These are phyloP conservation scores for Podospora comata DNA, from an alignment of 495 filamentous ascomycete genomes.

Conservation along the genomic window DNA sequence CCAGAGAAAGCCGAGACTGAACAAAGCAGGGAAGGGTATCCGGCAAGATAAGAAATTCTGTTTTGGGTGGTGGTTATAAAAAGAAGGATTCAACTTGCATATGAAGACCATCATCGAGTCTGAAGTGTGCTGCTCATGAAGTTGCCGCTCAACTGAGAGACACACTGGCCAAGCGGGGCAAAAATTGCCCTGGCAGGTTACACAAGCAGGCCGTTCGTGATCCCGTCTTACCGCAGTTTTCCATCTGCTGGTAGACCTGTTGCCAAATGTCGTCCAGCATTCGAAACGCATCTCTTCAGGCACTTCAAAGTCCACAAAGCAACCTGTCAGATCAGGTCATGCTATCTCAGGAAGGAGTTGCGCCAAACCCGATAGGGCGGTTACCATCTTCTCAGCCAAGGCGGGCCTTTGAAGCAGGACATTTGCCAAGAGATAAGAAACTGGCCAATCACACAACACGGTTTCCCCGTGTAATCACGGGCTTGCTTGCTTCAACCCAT, in stretches of 20 bases:
- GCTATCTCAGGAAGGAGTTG: background rate
- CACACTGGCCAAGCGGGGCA: background rate
- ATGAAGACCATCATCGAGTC: background rate
- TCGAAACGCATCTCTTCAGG: background rate
- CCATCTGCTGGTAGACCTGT: background rate
- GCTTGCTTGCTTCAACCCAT: background rate
- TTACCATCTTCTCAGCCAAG: background rate
- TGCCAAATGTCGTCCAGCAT: background rate
- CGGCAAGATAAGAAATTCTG: background rate
- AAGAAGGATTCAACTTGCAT: too few relatives aligned
- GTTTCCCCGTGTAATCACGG: background rate
- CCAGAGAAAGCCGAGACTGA: background rate
- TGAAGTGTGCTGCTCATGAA: background rate
- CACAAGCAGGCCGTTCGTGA: background rate
- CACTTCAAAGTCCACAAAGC: background rate
- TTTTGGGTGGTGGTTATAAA: background rate
- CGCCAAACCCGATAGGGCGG: slow-evolving; percentile 2
- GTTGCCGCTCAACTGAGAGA: background rate
- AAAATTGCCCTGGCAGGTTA: background rate
- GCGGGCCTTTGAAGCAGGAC: background rate
- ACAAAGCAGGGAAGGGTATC: background rate
- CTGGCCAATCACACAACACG: background rate
- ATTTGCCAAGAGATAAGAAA: slow-evolving; percentile 6
- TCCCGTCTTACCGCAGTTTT: background rate
- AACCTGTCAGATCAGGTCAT: background rate